Conservation (phyloP, 805 yeast species). For the Saturnispora zaruensis region DNA sequence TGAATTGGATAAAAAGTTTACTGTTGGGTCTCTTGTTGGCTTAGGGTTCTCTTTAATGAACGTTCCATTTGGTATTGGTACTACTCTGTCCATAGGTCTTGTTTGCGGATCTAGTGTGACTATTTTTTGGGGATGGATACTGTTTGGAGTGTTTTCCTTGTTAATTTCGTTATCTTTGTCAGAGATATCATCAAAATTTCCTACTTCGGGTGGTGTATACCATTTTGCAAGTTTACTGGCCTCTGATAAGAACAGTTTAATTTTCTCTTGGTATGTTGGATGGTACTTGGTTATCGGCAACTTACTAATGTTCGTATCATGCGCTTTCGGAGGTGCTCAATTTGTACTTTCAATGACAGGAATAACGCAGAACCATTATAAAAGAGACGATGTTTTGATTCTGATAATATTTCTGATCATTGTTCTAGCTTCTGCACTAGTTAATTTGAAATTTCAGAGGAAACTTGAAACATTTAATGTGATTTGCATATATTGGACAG, state of each 20-base stretch:
- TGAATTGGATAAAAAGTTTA: slow-evolving; percentile 57
- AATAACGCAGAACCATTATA: slow-evolving; percentile 48
- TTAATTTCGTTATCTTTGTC: slow-evolving; percentile 64
- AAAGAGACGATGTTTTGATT: slow-evolving; percentile 47
- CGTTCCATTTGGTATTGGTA: slow-evolving; percentile 70
- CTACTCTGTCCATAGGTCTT: slow-evolving; percentile 62
- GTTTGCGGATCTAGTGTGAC: slow-evolving; percentile 74
- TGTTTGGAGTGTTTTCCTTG: slow-evolving; percentile 55
- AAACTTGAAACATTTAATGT: slow-evolving; percentile 56
- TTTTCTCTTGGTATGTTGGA: slow-evolving; percentile 70
- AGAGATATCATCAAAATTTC: slow-evolving; percentile 70
- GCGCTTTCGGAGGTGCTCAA: slow-evolving; percentile 70
- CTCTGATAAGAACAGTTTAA: slow-evolving; percentile 43
- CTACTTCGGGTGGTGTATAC: slow-evolving; percentile 68
- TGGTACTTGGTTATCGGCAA: slow-evolving; percentile 69
- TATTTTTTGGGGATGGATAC: slow-evolving; percentile 64
- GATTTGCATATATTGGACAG: slow-evolving; percentile 67
- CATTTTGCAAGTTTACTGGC: slow-evolving; percentile 70
- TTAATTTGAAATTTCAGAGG: slow-evolving; percentile 53
- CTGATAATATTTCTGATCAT: slow-evolving; percentile 48
- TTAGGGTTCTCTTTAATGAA: slow-evolving; percentile 76
- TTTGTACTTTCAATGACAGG: slow-evolving; percentile 62
- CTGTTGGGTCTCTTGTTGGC: slow-evolving; percentile 65
- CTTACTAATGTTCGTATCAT: slow-evolving; percentile 69
- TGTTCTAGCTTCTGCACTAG: slow-evolving; percentile 50